Evolutionary conservation across 2,329 filamentous ascomycete species (phyloP), one percentile per base, ranked within the genome.

Genomic region (Ilyonectria sp.): DNA sequence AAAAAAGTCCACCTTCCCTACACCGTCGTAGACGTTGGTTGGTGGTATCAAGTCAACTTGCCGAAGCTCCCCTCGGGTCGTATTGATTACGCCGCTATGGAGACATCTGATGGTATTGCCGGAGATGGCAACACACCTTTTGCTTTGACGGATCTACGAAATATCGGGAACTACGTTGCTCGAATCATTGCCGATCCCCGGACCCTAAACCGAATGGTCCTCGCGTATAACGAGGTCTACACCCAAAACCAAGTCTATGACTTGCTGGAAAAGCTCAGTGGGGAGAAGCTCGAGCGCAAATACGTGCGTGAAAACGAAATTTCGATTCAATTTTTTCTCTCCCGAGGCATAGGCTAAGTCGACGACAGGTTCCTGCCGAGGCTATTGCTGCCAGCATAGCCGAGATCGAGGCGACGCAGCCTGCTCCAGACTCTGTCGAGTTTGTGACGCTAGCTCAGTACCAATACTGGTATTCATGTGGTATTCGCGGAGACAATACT

Each of bases 11-110:
- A 79, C 37, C 79, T 90, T 0, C 85, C 86, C 0, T 90, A 86
- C 77, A 90, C 88, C 4, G 80, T 86, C 73, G 83, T 90, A 50
- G 87, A 90, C 71, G 82, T 88, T 11, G 88, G 87, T 21, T 89
- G 79, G 79, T 90, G 88, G 88, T 86, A 87, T 73, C 86, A 89
- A 71, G 69, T 86, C 31, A 78, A 79, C 8, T 11, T 75, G 6
- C 77, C 77, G 0, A 54, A 56, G 6, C 55, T 79, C 0, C 71
- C 76, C 0, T 79, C 77, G 0, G 76, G 77, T 1, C 72, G 68
- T 1, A 23, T 67, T 11, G 66, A 71, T 33, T 60, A 61, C 37
- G 80, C 79, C 31, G 72, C 81, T 65, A 73, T 78, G 4, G 69
- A 74, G 0, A 74, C 77, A 4, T 75, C 78, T 26, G 77, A 80